Evolutionary conservation across 805 yeast species (phyloP).

Genomic region (Kurtzmaniella fragi): DNA sequence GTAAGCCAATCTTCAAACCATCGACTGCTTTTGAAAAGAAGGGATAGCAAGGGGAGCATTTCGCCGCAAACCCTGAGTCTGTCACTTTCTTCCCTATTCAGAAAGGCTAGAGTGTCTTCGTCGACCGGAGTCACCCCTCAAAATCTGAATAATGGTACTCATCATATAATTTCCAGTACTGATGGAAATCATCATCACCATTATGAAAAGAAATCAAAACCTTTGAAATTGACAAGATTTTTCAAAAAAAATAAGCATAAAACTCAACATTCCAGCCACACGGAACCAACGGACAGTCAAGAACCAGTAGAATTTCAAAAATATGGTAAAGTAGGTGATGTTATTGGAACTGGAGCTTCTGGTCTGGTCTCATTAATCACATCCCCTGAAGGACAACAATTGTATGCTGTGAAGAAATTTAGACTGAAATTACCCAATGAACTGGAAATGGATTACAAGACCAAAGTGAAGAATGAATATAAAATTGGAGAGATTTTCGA

Average conservation of each 20-base stretch:
- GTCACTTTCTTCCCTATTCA: slow-evolving; percentile 13
- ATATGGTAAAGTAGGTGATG: slow-evolving; percentile 65
- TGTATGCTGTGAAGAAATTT: slow-evolving; percentile 87
- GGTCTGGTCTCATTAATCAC: slow-evolving; percentile 84
- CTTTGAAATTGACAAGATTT: slow-evolving; percentile 37
- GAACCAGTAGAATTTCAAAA: slow-evolving; percentile 29
- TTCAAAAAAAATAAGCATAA: slow-evolving; percentile 42
- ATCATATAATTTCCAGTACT: too few relatives aligned
- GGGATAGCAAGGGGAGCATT: slow-evolving; percentile 14
- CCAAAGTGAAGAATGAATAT: slow-evolving; percentile 78
- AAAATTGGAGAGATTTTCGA: slow-evolving; percentile 68
- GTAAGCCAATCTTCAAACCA: slow-evolving; percentile 10
- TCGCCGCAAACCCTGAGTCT: slow-evolving; percentile 22
- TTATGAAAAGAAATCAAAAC: neutral
- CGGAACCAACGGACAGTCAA: slow-evolving; percentile 2
- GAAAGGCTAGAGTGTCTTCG: neutral
- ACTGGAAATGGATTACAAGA: slow-evolving; percentile 61
- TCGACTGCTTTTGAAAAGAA: slow-evolving; percentile 19
- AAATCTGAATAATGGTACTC: too few relatives aligned
- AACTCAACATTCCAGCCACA: slow-evolving; percentile 2
- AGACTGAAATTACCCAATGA: slow-evolving; percentile 61
- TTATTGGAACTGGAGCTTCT: slow-evolving; percentile 90
- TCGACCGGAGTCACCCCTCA: too few relatives aligned
- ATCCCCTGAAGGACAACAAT: slow-evolving; percentile 43
- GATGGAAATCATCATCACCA: neutral